phyloP scores from a whole-genome alignment of 306 rosid genomes.

The Cucurbita ficifolia region DNA sequence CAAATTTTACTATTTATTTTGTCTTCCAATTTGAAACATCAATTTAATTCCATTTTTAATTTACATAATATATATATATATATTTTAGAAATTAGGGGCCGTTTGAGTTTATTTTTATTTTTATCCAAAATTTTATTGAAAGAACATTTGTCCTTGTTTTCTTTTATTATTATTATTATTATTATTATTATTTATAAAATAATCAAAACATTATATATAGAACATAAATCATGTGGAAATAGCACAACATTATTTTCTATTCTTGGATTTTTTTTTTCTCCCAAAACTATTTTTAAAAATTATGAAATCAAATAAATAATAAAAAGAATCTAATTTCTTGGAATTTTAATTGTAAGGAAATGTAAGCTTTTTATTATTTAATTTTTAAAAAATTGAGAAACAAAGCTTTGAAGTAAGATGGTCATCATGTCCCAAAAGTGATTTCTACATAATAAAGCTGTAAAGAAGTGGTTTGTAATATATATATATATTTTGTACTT shows the following conservation, averaged over 20 bases:
- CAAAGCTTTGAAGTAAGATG: neutral
- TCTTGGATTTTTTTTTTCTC: too few relatives aligned
- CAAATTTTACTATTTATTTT: neutral
- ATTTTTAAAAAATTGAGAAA: neutral
- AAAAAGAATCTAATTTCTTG: neutral
- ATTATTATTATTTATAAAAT: neutral
- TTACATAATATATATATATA: neutral
- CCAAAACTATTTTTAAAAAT: neutral
- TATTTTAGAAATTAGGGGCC: neutral
- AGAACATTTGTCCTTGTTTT: neutral
- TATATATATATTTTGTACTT: neutral
- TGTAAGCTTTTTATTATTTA: neutral
- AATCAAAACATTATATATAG: too few relatives aligned
- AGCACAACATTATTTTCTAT: neutral
- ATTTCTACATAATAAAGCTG: neutral
- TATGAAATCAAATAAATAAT: neutral
- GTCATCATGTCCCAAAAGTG: constrained; percentile 1
- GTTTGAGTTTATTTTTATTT: neutral
- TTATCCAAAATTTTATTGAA: neutral
- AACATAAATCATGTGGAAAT: neutral
- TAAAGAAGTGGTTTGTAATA: neutral
- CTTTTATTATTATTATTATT: neutral
- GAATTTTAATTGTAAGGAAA: neutral
- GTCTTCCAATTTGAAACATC: neutral
- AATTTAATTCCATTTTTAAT: neutral